Conservation (phyloP, 2,329 filamentous ascomycete genomes). For the Fusarium musae region DNA sequence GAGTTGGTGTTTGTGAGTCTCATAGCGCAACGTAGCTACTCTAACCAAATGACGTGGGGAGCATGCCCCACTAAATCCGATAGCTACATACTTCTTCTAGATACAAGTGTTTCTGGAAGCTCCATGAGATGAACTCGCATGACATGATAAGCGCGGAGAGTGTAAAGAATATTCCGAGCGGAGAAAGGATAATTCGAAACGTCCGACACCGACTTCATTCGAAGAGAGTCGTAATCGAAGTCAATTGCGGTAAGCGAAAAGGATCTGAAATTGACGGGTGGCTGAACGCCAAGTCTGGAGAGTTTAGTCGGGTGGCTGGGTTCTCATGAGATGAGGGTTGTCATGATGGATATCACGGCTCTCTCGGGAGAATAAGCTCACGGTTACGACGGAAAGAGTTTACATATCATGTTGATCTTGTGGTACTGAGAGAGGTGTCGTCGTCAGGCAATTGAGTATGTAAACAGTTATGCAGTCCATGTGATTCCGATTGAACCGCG, state of each 20-base stretch:
- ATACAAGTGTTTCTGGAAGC: constrained; percentile 9
- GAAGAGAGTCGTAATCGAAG: neutral
- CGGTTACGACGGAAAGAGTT: constrained; percentile 4
- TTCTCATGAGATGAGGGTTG: constrained; percentile 20
- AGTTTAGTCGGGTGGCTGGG: constrained; percentile 34
- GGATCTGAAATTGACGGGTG: constrained; percentile 10
- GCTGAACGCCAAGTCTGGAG: constrained; percentile 19
- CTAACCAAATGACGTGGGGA: constrained; percentile 44
- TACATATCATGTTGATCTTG: constrained; percentile 7
- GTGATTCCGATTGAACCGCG: neutral
- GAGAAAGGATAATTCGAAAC: neutral
- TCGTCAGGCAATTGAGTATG: neutral
- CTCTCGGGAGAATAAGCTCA: constrained; percentile 18
- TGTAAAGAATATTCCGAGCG: neutral
- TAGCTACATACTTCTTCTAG: constrained; percentile 35
- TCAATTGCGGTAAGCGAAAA: neutral
- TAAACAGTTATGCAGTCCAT: neutral
- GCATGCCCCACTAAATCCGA: constrained; percentile 30
- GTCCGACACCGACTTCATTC: neutral
- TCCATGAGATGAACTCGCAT: neutral
- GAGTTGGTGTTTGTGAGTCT: constrained; percentile 25
- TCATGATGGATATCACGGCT: constrained; percentile 30
- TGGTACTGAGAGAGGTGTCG: neutral
- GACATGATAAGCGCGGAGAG: neutral
- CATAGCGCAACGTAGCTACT: constrained; percentile 34